Evolutionary conservation across 2,329 filamentous ascomycete species (phyloP).

Genomic region (Sphaerulina vaccinii): DNA sequence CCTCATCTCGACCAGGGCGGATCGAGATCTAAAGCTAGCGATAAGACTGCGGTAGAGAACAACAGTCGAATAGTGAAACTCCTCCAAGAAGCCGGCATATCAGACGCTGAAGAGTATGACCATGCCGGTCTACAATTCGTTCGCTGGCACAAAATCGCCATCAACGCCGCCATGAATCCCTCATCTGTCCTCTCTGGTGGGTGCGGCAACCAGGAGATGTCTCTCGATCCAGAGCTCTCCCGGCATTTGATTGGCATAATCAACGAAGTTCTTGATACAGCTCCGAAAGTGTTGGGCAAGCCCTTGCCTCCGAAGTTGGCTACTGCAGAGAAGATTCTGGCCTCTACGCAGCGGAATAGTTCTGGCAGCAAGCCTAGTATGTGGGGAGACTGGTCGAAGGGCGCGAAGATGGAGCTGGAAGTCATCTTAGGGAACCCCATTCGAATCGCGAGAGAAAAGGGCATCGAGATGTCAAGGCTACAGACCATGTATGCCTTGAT

Average conservation of each 20-base stretch:
- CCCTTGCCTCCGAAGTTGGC: conserved; percentile 61
- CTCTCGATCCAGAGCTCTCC: conserved; percentile 61
- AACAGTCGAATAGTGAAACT: conserved; percentile 55
- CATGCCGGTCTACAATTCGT: conserved; percentile 68
- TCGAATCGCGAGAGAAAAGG: conserved; percentile 60
- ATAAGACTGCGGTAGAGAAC: conserved; percentile 32
- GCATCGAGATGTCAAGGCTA: conserved; percentile 64
- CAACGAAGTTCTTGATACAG: conserved; percentile 66
- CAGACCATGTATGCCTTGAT: conserved; percentile 67
- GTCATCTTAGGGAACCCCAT: conserved; percentile 72
- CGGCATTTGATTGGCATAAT: conserved; percentile 65
- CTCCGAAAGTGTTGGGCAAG: conserved; percentile 62
- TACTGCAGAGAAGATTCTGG: conserved; percentile 60
- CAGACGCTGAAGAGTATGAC: conserved; percentile 63
- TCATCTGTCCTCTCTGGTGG: conserved; percentile 67
- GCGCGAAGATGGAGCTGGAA: conserved; percentile 67
- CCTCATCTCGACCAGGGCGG: conserved; percentile 47
- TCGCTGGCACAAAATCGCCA: conserved; percentile 74
- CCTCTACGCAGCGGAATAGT: conserved; percentile 62
- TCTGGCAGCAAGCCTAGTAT: conserved; percentile 61
- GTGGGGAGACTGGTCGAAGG: conserved; percentile 68
- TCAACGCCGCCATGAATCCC: conserved; percentile 74
- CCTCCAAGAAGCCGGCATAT: conserved; percentile 61
- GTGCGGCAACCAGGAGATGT: conserved; percentile 65
- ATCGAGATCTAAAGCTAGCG: conserved; percentile 26